These are phyloP conservation scores for Colletotrichum siamense DNA, from an alignment of 2,329 filamentous ascomycete genomes.

Conservation along the genomic window DNA sequence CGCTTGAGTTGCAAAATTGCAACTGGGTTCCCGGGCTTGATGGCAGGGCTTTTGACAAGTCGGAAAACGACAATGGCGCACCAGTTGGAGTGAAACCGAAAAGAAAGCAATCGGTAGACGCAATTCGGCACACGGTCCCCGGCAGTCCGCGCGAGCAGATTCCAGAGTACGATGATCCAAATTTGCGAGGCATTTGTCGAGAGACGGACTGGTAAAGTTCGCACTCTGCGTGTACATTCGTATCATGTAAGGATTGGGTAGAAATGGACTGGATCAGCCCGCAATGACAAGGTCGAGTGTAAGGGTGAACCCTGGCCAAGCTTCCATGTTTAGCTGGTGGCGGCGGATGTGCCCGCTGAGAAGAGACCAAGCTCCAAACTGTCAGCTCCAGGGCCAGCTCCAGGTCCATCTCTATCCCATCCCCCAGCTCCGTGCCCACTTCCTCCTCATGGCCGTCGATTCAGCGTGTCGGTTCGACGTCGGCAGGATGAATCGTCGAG, in stretches of 20 bases:
- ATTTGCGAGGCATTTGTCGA: neutral
- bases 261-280: neutral
- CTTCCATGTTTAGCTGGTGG: neutral
- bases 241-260: neutral
- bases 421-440: neutral
- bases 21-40: neutral
- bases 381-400: neutral
- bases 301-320: neutral
- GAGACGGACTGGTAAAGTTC: neutral
- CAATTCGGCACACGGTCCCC: neutral
- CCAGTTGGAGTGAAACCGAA: constrained; percentile 1
- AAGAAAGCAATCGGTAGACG: constrained; percentile 3
- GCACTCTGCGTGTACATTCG: neutral
- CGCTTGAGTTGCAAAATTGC: neutral
- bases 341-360: neutral
- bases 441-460: neutral
- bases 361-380: neutral
- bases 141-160: neutral
- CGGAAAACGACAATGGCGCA: neutral
- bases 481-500: neutral
- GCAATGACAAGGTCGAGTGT: neutral
- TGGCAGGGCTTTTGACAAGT: neutral
- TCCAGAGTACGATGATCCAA: neutral
- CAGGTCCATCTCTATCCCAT: neutral
- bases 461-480: neutral